Conservation (phyloP, 176 grass and related monocot genomes). For the Canna indica region DNA sequence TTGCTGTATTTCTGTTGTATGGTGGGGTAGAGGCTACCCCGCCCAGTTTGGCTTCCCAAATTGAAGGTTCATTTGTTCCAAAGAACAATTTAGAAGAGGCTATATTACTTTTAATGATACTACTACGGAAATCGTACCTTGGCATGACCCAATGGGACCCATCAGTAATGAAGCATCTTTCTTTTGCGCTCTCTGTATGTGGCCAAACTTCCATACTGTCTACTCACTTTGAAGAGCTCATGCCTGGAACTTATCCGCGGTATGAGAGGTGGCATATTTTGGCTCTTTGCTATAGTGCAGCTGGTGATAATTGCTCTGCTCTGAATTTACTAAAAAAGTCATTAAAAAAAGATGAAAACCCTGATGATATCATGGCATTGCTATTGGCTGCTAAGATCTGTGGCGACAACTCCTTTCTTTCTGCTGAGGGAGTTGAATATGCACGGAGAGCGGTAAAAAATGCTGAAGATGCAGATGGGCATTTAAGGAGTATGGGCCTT, state of each 20-base stretch:
- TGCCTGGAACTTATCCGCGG: slow-evolving; percentile 78
- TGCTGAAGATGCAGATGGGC: slow-evolving; percentile 36
- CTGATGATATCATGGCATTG: slow-evolving; percentile 56
- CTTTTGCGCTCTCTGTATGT: slow-evolving; percentile 81
- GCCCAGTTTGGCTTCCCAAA: slow-evolving; percentile 70
- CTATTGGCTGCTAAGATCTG: slow-evolving; percentile 88
- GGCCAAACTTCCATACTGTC: slow-evolving; percentile 72
- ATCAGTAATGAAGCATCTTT: slow-evolving; percentile 73
- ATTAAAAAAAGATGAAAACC: slow-evolving; percentile 72
- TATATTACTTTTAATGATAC: slow-evolving; percentile 80
- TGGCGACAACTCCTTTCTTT: slow-evolving; percentile 41
- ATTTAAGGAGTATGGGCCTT: slow-evolving; percentile 66
- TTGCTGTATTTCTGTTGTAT: slow-evolving; percentile 67
- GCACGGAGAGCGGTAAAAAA: slow-evolving; percentile 55
- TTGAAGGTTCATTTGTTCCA: slow-evolving; percentile 80
- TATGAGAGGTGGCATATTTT: slow-evolving; percentile 76
- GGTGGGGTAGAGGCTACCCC: slow-evolving; percentile 65
- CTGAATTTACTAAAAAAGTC: slow-evolving; percentile 74
- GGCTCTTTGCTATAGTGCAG: slow-evolving; percentile 64
- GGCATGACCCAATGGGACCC: slow-evolving; percentile 85
- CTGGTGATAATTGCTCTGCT: slow-evolving; percentile 50
- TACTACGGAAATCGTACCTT: slow-evolving; percentile 74
- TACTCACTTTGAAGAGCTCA: slow-evolving; percentile 64
- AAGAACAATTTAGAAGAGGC: slow-evolving; percentile 95
- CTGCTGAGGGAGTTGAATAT: slow-evolving; percentile 76